Evolutionary conservation across 139 green algal genomes (phyloP), one percentile per base, ranked within the genome.

Genomic region (Desmodesmus armatus): DNA sequence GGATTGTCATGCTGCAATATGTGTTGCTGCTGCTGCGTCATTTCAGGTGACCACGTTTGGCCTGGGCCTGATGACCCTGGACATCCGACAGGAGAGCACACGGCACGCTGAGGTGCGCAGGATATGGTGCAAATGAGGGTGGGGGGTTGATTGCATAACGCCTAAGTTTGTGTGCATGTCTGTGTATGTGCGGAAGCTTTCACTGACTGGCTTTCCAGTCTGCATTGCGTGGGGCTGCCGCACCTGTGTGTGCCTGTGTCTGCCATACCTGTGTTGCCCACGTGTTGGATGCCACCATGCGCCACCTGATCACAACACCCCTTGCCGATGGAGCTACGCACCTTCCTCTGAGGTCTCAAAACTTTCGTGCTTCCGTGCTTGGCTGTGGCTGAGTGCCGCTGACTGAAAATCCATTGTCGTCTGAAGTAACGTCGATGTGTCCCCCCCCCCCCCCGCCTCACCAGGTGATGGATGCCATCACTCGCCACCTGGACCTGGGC

Each of bases 51-150:
- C 95, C 85, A 94, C 89, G 85, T 98, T 98, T 87, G 96, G 97
- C 2, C 78, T 99, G 74, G 78, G 69, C 70, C 90, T 99, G 55
- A 95, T 97, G 86, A 92, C 92, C 82, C 92, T 99, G 86, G 97
- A 99, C 88, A 92, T 99, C 76, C 92, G 97, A 19, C 90, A 99
- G 89, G 96, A 99, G 89, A 88, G 74, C 83, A 91, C 92, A 5
- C 93, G 97, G 47, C 97, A 99, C 92, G 89, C 93, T 27, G 95
- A 98, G 72, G 89, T 89, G 53, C 1, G 51, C 51, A 2, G 21
- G 51, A 3, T 62, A 2, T 62, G 1, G 19, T 62, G 51, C 51
- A 2, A 19, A 62, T 62, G 51, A 62, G 51, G 19, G 51, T n/a
- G n/a, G n/a, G n/a, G n/a, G n/a, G n/a, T n/a, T n/a, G n/a, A n/a